Base-by-base conservation (phyloP, 192 early-diverging fungal species). In the Umbelopsis sp. region DNA sequence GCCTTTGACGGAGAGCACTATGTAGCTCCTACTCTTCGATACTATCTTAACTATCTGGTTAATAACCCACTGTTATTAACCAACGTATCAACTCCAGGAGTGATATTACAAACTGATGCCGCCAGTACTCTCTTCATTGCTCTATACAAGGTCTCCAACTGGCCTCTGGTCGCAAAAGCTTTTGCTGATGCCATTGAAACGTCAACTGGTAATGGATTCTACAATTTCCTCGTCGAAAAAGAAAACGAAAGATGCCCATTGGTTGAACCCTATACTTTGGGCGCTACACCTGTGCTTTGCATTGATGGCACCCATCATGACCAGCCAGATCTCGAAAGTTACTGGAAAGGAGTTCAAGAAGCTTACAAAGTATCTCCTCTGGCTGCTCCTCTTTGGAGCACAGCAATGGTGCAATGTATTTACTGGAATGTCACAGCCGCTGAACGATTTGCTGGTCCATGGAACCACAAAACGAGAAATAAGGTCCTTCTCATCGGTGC, bases 371-470 rank as follows among this genome's bases (percentile, higher is more conserved):
- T 67, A 21, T 25, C 21, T 47, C 66, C 66, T 5, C 26, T 67
- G 38, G 66, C 66, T 21, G 66, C 6, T 22, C 66, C 41, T 3
- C 22, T 67, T 3, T 67, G 66, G 66, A 41, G 66, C 5, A 67
- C 29, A 0, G n/a, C 11, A 3, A 44, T 67, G 34, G 2, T 43
- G 14, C 24, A 45, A 25, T 67, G 66, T 9, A 4, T 67, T 47
- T 72, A 75, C 68, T 82, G 81, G 81, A 75, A 75, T 36, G 78
- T 52, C 16, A 24, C 26, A 16, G 72, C 78, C 17, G 66, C 69
- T 22, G 79, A 83, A 68, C 65, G 81, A 3, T 85, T 74, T 43
- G 22, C 72, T 14, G 84, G 84, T 14, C 84, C 84, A 0, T 85
- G 84, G 84, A 83, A 82, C 51, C 45, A 72, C 22, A 81, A 16